These are phyloP conservation scores for Violaceomyces palustris DNA, from an alignment of 1,284 basidiomycete species.

Conservation along the genomic window DNA sequence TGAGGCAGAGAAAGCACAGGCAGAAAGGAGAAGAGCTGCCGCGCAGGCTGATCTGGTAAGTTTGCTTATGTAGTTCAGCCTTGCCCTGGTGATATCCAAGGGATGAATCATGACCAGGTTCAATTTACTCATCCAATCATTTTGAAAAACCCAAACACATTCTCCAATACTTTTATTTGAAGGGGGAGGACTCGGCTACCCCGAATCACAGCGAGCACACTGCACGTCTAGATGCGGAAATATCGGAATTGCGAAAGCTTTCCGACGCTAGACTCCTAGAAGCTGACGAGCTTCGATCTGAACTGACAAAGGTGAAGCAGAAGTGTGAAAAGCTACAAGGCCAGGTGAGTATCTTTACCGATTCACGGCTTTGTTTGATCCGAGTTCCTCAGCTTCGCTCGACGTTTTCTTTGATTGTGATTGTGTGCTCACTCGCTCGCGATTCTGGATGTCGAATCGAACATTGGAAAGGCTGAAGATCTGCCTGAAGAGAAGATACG, in stretches of 20 bases:
- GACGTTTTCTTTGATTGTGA: too few relatives aligned
- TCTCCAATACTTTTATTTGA: too few relatives aligned
- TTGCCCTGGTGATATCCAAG: neutral
- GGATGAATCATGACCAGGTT: too few relatives aligned
- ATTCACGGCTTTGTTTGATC: too few relatives aligned
- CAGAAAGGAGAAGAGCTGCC: too few relatives aligned
- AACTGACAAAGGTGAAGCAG: conserved; percentile 11
- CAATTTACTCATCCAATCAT: too few relatives aligned
- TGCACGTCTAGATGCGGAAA: conserved; percentile 8
- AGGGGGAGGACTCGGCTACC: neutral
- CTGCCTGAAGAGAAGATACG: conserved; percentile 11
- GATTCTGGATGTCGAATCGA: conserved; percentile 8
- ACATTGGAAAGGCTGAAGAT: conserved; percentile 12
- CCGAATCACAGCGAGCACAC: neutral
- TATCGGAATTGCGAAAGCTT: conserved; percentile 8
- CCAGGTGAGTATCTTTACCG: conserved; percentile 11
- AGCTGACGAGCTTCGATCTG: conserved; percentile 9
- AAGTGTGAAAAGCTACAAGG: conserved; percentile 2
- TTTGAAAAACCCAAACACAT: too few relatives aligned
- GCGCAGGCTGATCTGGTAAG: too few relatives aligned
- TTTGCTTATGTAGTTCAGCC: neutral
- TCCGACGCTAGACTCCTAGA: conserved; percentile 11
- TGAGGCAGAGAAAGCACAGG: too few relatives aligned
- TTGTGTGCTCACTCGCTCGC: too few relatives aligned
- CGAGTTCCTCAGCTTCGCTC: too few relatives aligned